Evolutionary conservation across 106 monocot species (phyloP).

Genomic region (Gastrodia elata): DNA sequence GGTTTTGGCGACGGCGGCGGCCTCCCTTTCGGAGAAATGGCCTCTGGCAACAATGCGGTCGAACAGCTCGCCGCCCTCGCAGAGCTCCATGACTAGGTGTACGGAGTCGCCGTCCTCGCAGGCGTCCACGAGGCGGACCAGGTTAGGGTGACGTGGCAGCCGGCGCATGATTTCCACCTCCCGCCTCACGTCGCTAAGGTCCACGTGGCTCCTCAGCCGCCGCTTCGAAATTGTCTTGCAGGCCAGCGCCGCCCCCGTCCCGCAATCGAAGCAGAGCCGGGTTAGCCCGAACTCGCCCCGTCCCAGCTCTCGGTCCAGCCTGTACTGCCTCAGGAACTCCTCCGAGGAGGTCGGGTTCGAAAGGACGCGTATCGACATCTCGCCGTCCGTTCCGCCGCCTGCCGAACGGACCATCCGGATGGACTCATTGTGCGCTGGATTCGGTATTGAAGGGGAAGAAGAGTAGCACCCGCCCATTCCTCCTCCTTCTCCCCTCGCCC

Average conservation of each 20-base stretch:
- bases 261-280: constrained; percentile 12
- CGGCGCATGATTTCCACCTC: constrained; percentile 35
- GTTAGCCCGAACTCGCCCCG: constrained; percentile 35
- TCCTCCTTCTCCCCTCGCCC: not conserved
- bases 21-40: constrained; percentile 41
- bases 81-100: constrained; percentile 63
- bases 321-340: constrained; percentile 16
- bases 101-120: constrained; percentile 43
- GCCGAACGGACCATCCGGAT: constrained; percentile 6
- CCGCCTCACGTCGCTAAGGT: constrained; percentile 15
- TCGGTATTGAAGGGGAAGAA: constrained; percentile 10
- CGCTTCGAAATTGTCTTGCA: constrained; percentile 35
- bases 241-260: constrained; percentile 13
- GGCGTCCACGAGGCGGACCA: constrained; percentile 17
- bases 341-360: constrained; percentile 3
- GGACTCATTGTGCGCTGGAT: not conserved
- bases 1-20: constrained; percentile 23
- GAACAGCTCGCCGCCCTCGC: constrained; percentile 53
- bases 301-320: constrained; percentile 25
- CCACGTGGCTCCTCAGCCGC: constrained; percentile 12
- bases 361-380: constrained; percentile 10
- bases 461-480: constrained; percentile 40
- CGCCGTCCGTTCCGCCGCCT: not conserved
- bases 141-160: constrained; percentile 18
- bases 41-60: constrained; percentile 43